phyloP scores from a whole-genome alignment of 2,329 filamentous ascomycete genomes.

The Beauveria varroae region DNA sequence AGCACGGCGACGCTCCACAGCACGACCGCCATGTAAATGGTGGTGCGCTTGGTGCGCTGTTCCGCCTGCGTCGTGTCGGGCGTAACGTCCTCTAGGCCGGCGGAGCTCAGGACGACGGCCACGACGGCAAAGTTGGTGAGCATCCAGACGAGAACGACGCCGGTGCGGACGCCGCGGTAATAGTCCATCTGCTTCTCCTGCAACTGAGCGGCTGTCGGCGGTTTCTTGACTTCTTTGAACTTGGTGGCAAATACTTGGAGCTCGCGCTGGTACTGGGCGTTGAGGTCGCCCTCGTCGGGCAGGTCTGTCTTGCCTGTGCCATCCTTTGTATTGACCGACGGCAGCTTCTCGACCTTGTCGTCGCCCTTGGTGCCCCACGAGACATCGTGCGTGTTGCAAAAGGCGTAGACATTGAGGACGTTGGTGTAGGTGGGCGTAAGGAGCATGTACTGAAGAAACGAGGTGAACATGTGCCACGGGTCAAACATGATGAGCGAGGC shows the following conservation, averaged over 20 bases:
- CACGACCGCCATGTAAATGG: conserved; percentile 79
- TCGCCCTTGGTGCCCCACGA: conserved; percentile 98
- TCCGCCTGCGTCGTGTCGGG: conserved; percentile 31
- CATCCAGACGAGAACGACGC: conserved; percentile 93
- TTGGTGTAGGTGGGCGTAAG: conserved; percentile 97
- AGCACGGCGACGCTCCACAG: conserved; percentile 83
- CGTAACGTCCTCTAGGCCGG: conserved; percentile 65
- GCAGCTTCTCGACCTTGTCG: conserved; percentile 87
- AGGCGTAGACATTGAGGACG: conserved; percentile 97
- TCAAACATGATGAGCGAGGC: conserved; percentile 93
- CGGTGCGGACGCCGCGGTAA: conserved; percentile 90
- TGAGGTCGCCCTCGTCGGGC: conserved; percentile 88
- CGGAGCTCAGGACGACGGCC: conserved; percentile 79
- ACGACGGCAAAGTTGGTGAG: conserved; percentile 87
- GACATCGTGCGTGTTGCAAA: conserved; percentile 97
- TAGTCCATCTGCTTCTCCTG: conserved; percentile 93
- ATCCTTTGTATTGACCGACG: conserved; percentile 81
- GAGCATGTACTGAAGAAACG: conserved; percentile 87
- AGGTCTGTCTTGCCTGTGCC: conserved; percentile 89
- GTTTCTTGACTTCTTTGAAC: conserved; percentile 61
- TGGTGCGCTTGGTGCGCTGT: conserved; percentile 49
- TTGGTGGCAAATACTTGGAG: conserved; percentile 67
- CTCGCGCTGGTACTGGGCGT: conserved; percentile 89
- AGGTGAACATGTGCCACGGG: conserved; percentile 99
- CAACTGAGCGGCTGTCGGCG: conserved; percentile 44